Conservation (phyloP, 768 basidiomycete genomes). For the Hericium alpestre region DNA sequence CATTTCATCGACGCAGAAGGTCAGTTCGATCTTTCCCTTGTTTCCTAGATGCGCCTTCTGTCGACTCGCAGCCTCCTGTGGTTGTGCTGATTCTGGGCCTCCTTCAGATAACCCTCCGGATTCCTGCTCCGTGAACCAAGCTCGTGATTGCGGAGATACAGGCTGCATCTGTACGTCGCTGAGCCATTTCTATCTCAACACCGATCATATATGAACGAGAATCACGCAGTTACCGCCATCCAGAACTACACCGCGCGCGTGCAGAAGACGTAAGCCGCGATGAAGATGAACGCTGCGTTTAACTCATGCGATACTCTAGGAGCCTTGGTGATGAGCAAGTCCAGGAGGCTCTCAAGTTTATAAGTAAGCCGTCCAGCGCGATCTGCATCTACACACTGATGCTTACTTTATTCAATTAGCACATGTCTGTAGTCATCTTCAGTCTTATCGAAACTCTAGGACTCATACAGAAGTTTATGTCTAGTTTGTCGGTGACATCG, state of each 20-base stretch:
- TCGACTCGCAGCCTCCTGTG: background rate
- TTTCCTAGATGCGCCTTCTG: background rate
- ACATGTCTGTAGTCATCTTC: background rate
- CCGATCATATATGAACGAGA: background rate
- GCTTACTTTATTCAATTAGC: background rate
- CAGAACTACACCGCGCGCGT: constrained; percentile 47
- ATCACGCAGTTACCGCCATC: constrained; percentile 36
- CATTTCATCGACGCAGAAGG: constrained; percentile 41
- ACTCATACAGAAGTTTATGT: background rate
- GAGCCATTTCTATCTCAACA: background rate
- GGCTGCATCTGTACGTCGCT: constrained; percentile 18
- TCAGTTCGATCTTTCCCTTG: background rate
- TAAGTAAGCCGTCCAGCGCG: constrained; percentile 20
- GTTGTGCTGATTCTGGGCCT: background rate
- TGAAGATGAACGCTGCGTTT: background rate
- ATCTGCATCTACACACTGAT: background rate
- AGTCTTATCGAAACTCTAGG: too few relatives aligned
- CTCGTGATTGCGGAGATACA: constrained; percentile 33
- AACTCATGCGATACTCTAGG: background rate
- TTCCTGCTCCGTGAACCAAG: constrained; percentile 38
- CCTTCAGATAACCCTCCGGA: constrained; percentile 28
- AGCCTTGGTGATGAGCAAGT: constrained; percentile 30
- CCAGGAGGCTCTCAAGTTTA: constrained; percentile 43
- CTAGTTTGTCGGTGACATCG: constrained; percentile 36
- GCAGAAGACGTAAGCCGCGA: constrained; percentile 21